A percentile compares a stretch with the other conserved stretches of the same genome.
These are phyloP conservation scores for Xylaria multiplex DNA, from an alignment of 2,329 filamentous ascomycete species.

Conservation along the genomic window DNA sequence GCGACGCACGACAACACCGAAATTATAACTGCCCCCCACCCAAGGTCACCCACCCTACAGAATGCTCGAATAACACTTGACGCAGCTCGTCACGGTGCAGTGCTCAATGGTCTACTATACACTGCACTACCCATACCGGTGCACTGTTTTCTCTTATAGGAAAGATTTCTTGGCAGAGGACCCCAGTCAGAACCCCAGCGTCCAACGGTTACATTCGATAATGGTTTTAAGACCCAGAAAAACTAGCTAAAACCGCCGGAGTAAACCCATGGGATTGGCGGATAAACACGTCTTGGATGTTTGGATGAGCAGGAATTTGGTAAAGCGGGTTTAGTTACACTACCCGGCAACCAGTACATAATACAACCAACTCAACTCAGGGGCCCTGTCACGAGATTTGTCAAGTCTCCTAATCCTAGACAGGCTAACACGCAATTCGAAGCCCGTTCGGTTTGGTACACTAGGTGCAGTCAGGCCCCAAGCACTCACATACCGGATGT, in stretches of 20 bases:
- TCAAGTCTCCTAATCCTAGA: constrained; percentile 27
- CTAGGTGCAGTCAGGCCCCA: constrained; percentile 16
- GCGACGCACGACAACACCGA: constrained; percentile 3
- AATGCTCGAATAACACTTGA: constrained; percentile 5
- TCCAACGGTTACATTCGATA: constrained; percentile 16
- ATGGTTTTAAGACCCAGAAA: not conserved
- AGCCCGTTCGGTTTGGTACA: not conserved
- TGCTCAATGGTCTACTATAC: not conserved
- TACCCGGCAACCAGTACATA: not conserved
- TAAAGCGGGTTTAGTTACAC: not conserved
- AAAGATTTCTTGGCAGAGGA: constrained; percentile 5
- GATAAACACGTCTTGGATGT: constrained; percentile 15
- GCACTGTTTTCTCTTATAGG: too few relatives aligned
- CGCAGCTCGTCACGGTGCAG: not conserved
- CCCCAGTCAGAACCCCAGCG: not conserved
- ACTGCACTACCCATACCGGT: too few relatives aligned
- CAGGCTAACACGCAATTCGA: constrained; percentile 20
- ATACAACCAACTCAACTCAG: not conserved
- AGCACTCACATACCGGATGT: constrained; percentile 25
- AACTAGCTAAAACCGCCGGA: not conserved
- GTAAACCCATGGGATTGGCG: constrained; percentile 22
- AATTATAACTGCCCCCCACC: constrained; percentile 4
- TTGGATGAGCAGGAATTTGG: not conserved
- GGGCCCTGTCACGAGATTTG: constrained; percentile 25
- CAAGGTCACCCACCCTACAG: constrained; percentile 3